Evolutionary conservation across 2,329 filamentous ascomycete genomes (phyloP).

Genomic region (Alternaria incomplexa): DNA sequence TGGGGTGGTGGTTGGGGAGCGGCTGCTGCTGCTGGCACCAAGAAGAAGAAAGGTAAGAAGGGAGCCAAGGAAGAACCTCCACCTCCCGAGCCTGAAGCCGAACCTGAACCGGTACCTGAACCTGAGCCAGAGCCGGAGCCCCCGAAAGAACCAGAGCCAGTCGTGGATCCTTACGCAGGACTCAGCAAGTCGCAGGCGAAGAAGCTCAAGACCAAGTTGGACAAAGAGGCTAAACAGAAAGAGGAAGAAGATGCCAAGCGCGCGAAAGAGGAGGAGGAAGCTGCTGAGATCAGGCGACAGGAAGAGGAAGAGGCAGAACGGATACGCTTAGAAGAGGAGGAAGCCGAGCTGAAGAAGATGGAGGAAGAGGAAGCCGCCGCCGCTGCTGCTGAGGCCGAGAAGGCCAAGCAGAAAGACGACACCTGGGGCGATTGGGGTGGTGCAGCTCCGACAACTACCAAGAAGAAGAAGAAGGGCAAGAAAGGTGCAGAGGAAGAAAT

Average conservation of each 20-base stretch:
- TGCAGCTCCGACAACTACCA: constrained; percentile 30
- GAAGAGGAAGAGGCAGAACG: constrained; percentile 40
- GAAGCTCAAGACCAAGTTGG: constrained; percentile 47
- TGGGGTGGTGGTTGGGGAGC: constrained; percentile 36
- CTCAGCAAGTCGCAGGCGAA: constrained; percentile 40
- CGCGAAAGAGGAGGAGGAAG: constrained; percentile 28
- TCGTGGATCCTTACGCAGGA: constrained; percentile 41
- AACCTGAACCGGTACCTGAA: constrained; percentile 15
- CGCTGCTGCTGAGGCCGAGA: constrained; percentile 27
- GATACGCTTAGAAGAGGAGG: constrained; percentile 29
- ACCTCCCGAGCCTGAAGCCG: constrained; percentile 22
- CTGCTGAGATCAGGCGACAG: constrained; percentile 22
- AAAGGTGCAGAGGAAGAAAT: constrained; percentile 34
- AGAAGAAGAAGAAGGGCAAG: constrained; percentile 44
- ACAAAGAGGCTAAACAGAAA: constrained; percentile 28
- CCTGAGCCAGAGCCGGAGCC: constrained; percentile 8
- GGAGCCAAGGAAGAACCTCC: constrained; percentile 24
- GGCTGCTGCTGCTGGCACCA: constrained; percentile 20
- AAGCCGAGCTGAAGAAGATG: constrained; percentile 28
- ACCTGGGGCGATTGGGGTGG: constrained; percentile 43
- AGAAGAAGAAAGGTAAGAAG: constrained; percentile 42
- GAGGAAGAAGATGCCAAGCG: constrained; percentile 24
- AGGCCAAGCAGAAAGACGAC: constrained; percentile 43
- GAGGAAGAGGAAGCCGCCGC: constrained; percentile 35
- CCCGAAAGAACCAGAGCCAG: constrained; percentile 45